Conservation (phyloP, 495 filamentous ascomycete genomes). For the Xylaria palmicola region DNA sequence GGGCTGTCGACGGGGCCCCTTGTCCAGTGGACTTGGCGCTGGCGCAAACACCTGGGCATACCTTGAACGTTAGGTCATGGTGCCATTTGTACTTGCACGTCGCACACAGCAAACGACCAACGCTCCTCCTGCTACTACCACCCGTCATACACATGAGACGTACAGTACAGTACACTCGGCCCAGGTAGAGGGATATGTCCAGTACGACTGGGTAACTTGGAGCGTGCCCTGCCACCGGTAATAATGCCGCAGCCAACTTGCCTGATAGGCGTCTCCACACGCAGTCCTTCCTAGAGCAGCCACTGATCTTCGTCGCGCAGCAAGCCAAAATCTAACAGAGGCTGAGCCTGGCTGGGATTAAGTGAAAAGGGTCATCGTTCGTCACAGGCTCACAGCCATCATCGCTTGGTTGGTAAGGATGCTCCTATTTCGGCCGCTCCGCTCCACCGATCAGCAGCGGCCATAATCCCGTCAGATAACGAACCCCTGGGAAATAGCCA, state of each 20-base stretch:
- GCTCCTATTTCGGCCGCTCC: conserved; percentile 4
- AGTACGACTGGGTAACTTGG: too few species aligned
- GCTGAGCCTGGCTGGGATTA: neutral
- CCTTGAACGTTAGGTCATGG: too few species aligned
- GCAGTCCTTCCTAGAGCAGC: neutral
- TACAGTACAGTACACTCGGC: neutral
- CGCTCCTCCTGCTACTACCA: neutral
- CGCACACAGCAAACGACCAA: neutral
- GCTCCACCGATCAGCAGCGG: conserved; percentile 2
- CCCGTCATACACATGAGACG: neutral
- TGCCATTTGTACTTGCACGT: too few species aligned
- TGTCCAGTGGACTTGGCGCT: neutral
- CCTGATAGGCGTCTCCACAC: neutral
- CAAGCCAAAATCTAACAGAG: neutral
- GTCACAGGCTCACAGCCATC: neutral
- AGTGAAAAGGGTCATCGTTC: neutral
- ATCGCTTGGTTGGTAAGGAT: neutral
- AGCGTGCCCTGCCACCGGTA: too few species aligned
- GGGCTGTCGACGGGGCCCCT: neutral
- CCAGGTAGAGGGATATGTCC: too few species aligned
- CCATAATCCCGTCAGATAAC: conserved; percentile 3
- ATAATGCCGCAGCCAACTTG: neutral
- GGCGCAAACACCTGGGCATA: neutral
- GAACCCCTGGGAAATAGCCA: neutral
- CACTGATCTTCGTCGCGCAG: neutral